phyloP scores from a whole-genome alignment of 495 filamentous ascomycete genomes.

The Penicillium robsamsonii region DNA sequence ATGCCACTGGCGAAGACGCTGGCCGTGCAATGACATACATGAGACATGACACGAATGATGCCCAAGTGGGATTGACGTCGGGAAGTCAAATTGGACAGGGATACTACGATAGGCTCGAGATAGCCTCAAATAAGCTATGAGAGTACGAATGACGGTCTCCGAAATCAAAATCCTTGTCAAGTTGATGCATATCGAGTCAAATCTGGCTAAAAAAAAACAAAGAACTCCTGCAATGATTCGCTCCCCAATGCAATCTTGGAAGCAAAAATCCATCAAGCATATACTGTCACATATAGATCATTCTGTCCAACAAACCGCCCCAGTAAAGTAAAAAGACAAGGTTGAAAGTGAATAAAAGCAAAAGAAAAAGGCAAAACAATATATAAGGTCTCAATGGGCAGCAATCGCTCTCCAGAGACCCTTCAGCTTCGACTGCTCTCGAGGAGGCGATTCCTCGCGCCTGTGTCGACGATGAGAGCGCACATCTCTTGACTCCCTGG shows the following conservation, averaged over 20 bases:
- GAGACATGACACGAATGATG: not conserved
- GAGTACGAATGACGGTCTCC: not conserved
- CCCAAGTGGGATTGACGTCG: not conserved
- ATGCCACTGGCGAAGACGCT: not conserved
- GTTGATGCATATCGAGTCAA: conserved; percentile 3
- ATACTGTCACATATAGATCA: conserved; percentile 8
- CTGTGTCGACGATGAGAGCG: conserved; percentile 30
- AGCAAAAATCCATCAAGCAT: conserved; percentile 15
- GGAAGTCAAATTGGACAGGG: not conserved
- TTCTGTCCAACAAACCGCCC: conserved; percentile 13
- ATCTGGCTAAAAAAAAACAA: conserved; percentile 12
- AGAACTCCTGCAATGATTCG: conserved; percentile 31
- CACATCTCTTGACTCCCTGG: conserved; percentile 20
- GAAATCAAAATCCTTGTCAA: not conserved
- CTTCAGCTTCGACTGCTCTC: conserved; percentile 38
- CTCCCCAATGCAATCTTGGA: conserved; percentile 20
- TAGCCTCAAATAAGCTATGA: not conserved
- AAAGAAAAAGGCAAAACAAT: conserved; percentile 9
- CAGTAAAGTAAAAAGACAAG: conserved; percentile 17
- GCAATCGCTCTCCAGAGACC: conserved; percentile 37
- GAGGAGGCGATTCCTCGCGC: conserved; percentile 36
- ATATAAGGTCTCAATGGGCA: conserved; percentile 27
- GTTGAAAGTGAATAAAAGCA: conserved; percentile 11
- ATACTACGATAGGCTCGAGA: not conserved
- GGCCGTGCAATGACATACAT: not conserved